Evolutionary conservation across 169 alveolate genomes (phyloP), one percentile per base, ranked within the genome.

Genomic region (Eimeria zaria): DNA sequence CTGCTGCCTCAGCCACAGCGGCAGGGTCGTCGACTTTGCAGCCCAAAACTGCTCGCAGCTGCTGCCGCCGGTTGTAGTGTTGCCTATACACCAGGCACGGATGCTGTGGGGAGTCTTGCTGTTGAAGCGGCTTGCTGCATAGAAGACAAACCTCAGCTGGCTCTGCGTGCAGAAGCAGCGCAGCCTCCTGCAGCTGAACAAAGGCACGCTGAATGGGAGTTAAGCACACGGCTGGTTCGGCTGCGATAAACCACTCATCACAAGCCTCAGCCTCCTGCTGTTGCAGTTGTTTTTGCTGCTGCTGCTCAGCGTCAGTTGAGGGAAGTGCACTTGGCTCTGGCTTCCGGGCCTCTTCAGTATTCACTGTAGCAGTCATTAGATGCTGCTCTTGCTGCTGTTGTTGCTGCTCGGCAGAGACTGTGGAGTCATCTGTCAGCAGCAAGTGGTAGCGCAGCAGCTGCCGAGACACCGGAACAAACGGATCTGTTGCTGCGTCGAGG

Each of bases 81-180:
- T 69, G 87, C 39, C 95, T 64, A 51, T 69, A 69, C 95, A 69
- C 95, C 87, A 64, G 16, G 46, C 84, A 69, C 11, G 85, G 87
- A 67, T 69, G 95, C 85, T 89, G 95, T 87, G 84, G 95, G 73
- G 95, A 67, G 87, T 89, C 95, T 39, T 69, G 95, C 87, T 89
- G 95, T 73, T 69, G 95, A 85, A 64, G 95, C 85, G 94, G 94
- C 80, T 64, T 69, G 64, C 93, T 88, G 94, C 96, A 93, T 30
- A 93, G 88, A 30, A 93, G 96, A 51, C 96, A 93, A 33, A 93
- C 96, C n/a, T 93, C 94, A 8, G 96, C 93, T n/a, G 96, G 90
- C 44, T 88, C 71, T 39, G 80, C 96, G 44, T 93, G 96, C 74
- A 93, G 94, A 69, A 80, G 89, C 67, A 81, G 93, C 44, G 96